These are phyloP conservation scores for Kazachstania africana DNA, from an alignment of 805 yeast genomes.

Conservation along the genomic window DNA sequence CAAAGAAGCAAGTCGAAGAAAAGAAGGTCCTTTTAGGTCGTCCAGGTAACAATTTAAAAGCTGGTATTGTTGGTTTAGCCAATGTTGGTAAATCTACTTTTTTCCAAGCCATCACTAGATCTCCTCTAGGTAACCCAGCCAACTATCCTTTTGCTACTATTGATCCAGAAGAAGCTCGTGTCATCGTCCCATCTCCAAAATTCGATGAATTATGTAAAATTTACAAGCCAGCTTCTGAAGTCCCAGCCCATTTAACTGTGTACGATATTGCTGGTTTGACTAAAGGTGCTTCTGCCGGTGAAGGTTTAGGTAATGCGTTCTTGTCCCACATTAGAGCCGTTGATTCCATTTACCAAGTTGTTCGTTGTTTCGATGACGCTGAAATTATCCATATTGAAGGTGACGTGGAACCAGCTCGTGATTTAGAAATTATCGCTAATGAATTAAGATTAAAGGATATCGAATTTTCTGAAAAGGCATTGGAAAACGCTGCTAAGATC, in stretches of 20 bases:
- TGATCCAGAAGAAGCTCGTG: conserved; percentile 97
- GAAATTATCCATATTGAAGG: conserved; percentile 96
- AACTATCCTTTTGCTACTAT: conserved; percentile 79
- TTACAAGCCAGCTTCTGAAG: conserved; percentile 74
- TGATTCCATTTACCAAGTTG: conserved; percentile 96
- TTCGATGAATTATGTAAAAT: conserved; percentile 63
- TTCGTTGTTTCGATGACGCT: conserved; percentile 94
- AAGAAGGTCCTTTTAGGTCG: conserved; percentile 72
- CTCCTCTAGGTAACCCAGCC: conserved; percentile 60
- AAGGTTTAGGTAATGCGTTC: conserved; percentile 96
- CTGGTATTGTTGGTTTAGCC: conserved; percentile 75
- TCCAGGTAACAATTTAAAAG: conserved; percentile 47
- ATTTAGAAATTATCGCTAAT: conserved; percentile 79
- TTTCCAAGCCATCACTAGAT: conserved; percentile 70
- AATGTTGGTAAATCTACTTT: conserved; percentile 73
- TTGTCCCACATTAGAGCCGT: conserved; percentile 94
- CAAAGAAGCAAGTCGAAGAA: conserved; percentile 34
- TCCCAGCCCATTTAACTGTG: conserved; percentile 87
- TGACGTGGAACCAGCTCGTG: conserved; percentile 92
- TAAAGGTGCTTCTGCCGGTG: conserved; percentile 93
- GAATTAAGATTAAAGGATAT: conserved; percentile 95
- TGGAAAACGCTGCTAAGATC: conserved; percentile 65
- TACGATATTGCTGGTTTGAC: conserved; percentile 98
- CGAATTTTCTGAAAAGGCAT: conserved; percentile 81
- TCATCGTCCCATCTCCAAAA: conserved; percentile 83